Conservation (phyloP, 345 rosid genomes). For the Ricinus communis region DNA sequence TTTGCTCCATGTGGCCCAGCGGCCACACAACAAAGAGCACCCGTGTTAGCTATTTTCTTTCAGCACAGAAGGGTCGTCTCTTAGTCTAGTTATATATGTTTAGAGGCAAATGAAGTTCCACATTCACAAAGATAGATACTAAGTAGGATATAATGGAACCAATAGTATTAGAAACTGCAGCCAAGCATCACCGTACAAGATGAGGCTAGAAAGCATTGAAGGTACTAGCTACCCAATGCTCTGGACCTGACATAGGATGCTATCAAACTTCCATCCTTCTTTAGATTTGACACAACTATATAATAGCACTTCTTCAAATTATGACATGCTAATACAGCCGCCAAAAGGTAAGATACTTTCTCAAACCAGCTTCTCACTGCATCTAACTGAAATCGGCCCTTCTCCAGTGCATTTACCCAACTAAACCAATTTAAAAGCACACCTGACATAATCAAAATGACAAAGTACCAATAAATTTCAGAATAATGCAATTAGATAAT, state of each 20-base stretch:
- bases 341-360: slow-evolving; percentile 1
- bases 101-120: slow-evolving; percentile 22
- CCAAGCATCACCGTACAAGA: slow-evolving; percentile 1
- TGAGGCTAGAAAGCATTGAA: slow-evolving; percentile 18
- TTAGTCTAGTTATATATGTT: slow-evolving; percentile 13
- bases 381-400: background rate
- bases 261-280: slow-evolving; percentile 7
- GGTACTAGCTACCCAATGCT: slow-evolving; percentile 3
- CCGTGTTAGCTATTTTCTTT: slow-evolving; percentile 80
- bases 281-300: background rate
- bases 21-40: slow-evolving; percentile 96
- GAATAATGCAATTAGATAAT: slow-evolving; percentile 3
- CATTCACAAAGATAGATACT: slow-evolving; percentile 7
- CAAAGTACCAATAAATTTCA: background rate
- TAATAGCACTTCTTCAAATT: background rate
- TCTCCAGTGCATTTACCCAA: slow-evolving; percentile 18
- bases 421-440: slow-evolving; percentile 14
- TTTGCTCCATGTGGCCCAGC: slow-evolving; percentile 83
- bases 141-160: slow-evolving; percentile 12
- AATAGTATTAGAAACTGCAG: slow-evolving; percentile 1
- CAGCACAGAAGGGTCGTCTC: slow-evolving; percentile 25
- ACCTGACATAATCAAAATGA: background rate
- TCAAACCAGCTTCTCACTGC: slow-evolving; percentile 1
- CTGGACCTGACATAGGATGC: slow-evolving; percentile 7
- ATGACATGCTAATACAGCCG: background rate